Evolutionary conservation across 2,329 filamentous ascomycete genomes (phyloP), one percentile per base, ranked within the genome.

Genomic region (Penicillium sp.): DNA sequence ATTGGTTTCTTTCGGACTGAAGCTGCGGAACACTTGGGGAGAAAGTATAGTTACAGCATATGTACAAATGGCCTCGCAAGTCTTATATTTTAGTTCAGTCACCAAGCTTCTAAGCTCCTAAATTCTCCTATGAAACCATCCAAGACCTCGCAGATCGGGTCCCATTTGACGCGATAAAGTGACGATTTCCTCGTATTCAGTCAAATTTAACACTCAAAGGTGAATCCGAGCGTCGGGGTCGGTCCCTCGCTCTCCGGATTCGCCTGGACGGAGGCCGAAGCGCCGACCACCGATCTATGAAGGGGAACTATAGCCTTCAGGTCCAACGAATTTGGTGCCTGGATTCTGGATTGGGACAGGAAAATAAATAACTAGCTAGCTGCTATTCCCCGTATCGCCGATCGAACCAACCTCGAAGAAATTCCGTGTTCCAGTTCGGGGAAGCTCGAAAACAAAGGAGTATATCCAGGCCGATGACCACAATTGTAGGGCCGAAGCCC

Each of bases 241-340:
- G 26, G 5, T 17, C 13, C n/a, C 17, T 37, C 45, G 39, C 38
- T 8, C 24, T 15, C 39, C 22, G 26, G n/a, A 40, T n/a, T n/a
- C 6, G 12, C 17, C 29, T 31, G 29, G 29, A 10, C 43, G 48
- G 48, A 46, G 2, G 15, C 48, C 43, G 48, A 50, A 46, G 32
- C 48, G 15, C 43, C 48, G 48, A 49, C 43, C 13, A 29, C 46
- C 46, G 45, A 48, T 24, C 22, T 22, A 22, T 1, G 22, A 7
- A 7, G 22, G 22, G 2, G 7, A 21, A 21, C 1, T 24, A 24
- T 24, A 24, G 22, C 22, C 4, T 24, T 24, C 22, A 24, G 22
- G 22, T 24, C 22, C 22, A 24, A 24, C 6, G 22, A 24, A 24
- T 7, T 7, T 7, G 22, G 22, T 22, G 5, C 21, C 21, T 22